Evolutionary conservation across 257 asterid genomes (phyloP).

Genomic region (Capsicum rhomboideum): DNA sequence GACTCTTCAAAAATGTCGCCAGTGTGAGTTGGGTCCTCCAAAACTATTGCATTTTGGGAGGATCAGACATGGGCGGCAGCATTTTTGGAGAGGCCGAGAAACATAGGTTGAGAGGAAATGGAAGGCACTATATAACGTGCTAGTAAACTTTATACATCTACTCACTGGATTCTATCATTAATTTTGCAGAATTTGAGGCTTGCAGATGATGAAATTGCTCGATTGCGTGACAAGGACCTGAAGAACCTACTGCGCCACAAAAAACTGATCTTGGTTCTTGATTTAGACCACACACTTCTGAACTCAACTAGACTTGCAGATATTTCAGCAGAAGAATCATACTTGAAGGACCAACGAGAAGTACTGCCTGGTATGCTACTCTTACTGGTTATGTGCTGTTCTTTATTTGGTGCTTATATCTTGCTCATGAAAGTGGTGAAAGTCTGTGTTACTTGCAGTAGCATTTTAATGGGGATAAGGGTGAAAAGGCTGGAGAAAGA

Average conservation of each 20-base stretch:
- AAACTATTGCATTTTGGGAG: neutral
- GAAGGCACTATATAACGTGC: neutral
- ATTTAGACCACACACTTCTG: constrained; percentile 84
- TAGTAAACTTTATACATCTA: neutral
- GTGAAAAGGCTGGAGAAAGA: neutral
- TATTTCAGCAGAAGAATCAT: constrained; percentile 47
- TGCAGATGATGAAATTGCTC: constrained; percentile 51
- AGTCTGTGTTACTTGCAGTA: neutral
- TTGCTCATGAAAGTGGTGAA: neutral
- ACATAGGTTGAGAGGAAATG: neutral
- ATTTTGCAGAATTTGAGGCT: constrained; percentile 68
- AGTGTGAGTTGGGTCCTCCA: neutral
- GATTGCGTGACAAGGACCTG: constrained; percentile 66
- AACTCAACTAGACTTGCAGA: constrained; percentile 59
- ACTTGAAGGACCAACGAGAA: constrained; percentile 38
- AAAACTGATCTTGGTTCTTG: constrained; percentile 74
- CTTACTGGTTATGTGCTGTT: neutral
- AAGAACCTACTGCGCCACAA: constrained; percentile 41
- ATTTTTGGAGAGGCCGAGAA: neutral
- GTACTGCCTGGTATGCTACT: constrained; percentile 48
- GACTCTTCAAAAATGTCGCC: neutral
- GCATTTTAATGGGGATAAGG: neutral
- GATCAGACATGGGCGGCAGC: neutral
- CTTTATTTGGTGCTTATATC: neutral
- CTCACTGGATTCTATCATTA: neutral